phyloP scores from a whole-genome alignment of 108 stramenopile species.

The Skeletonema menzelii region DNA sequence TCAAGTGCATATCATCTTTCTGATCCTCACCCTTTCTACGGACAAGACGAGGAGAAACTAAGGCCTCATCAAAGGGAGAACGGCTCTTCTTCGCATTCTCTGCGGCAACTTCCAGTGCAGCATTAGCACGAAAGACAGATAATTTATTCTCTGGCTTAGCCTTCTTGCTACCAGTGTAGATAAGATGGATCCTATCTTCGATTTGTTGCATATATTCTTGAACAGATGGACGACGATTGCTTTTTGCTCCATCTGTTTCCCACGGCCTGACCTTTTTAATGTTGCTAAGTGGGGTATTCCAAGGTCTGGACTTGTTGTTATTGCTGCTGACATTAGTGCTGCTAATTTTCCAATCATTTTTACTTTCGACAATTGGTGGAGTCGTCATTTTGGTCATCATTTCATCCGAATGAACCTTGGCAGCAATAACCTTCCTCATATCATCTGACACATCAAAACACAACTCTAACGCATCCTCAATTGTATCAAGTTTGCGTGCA shows the following conservation, averaged over 20 bases:
- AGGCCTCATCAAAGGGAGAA: background rate
- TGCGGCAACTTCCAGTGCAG: background rate
- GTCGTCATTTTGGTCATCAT: background rate
- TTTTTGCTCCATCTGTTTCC: background rate
- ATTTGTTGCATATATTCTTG: slow-evolving; percentile 4
- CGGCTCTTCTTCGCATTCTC: background rate
- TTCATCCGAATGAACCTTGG: background rate
- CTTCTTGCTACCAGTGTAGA: background rate
- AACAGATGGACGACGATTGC: background rate
- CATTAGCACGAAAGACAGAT: background rate
- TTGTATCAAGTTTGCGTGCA: background rate
- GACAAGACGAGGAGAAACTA: background rate
- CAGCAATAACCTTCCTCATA: background rate
- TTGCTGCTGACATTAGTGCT: background rate
- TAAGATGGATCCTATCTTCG: background rate
- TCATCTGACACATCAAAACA: background rate
- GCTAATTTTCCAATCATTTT: too few species aligned
- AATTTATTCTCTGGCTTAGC: background rate
- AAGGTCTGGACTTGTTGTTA: background rate
- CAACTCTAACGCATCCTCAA: slow-evolving; percentile 6
- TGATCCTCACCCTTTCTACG: background rate
- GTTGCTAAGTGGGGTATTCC: background rate
- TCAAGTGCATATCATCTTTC: background rate
- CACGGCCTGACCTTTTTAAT: background rate
- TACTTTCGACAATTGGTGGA: background rate